Conservation (phyloP, 495 filamentous ascomycete species). For the Aspergillus saccharolyticus region DNA sequence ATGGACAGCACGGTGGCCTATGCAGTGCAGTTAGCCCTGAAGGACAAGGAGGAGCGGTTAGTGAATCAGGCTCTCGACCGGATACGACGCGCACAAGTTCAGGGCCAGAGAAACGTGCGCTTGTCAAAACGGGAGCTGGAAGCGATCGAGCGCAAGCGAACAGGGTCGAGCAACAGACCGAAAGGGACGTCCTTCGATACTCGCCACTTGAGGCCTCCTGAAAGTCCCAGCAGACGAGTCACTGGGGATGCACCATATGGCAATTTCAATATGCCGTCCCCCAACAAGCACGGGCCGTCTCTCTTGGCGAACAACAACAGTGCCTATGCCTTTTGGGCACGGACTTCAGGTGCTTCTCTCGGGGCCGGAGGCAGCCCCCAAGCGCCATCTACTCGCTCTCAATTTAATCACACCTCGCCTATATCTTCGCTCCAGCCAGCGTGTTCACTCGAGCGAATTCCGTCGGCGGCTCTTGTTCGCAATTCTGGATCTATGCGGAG, state of each 20-base stretch:
- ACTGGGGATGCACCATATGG: constrained; percentile 22
- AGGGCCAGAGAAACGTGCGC: constrained; percentile 70
- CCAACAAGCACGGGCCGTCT: constrained; percentile 28
- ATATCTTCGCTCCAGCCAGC: constrained; percentile 26
- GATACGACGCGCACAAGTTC: constrained; percentile 67
- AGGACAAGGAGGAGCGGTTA: constrained; percentile 66
- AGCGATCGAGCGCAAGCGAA: constrained; percentile 65
- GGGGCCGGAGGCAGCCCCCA: constrained; percentile 25
- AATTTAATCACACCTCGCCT: constrained; percentile 31
- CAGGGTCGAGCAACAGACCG: constrained; percentile 41
- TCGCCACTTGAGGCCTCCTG: constrained; percentile 15
- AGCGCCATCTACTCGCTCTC: constrained; percentile 36
- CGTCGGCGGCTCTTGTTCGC: constrained; percentile 22
- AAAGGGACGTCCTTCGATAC: constrained; percentile 11
- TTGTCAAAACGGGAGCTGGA: constrained; percentile 69
- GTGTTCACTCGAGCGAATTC: constrained; percentile 27
- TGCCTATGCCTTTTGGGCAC: constrained; percentile 22
- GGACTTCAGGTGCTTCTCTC: constrained; percentile 11
- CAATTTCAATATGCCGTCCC: constrained; percentile 20
- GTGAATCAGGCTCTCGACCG: constrained; percentile 69
- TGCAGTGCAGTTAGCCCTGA: constrained; percentile 50
- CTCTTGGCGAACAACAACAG: constrained; percentile 21
- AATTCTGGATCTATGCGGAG: constrained; percentile 26
- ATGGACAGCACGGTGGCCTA: constrained; percentile 44
- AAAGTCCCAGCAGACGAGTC: constrained; percentile 10